phyloP scores from a whole-genome alignment of 371 early-diverging fungal genomes.

The Smittium culicis region DNA sequence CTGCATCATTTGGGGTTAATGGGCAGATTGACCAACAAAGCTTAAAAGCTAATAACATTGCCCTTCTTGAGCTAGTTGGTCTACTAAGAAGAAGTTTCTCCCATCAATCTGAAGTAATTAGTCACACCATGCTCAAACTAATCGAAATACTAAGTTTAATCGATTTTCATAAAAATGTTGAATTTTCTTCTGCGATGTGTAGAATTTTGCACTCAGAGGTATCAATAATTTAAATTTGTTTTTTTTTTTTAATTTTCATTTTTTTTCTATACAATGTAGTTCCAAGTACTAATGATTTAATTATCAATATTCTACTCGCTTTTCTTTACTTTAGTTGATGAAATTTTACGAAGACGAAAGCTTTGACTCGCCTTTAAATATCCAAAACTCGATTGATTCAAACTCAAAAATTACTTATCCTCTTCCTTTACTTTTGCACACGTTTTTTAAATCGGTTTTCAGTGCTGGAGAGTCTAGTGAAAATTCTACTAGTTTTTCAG shows the following conservation, averaged over 20 bases:
- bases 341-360: constrained; percentile 19
- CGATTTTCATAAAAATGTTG: not conserved
- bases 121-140: not conserved
- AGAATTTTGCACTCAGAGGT: not conserved
- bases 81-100: constrained; percentile 29
- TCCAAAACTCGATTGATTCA: not conserved
- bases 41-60: not conserved
- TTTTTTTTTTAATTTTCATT: not conserved
- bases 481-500: not conserved
- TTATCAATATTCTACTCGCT: not conserved
- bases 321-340: too few relatives aligned
- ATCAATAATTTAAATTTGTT: not conserved
- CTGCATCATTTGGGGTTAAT: not conserved
- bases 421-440: not conserved
- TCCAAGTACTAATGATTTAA: not conserved
- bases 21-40: not conserved
- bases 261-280: not conserved
- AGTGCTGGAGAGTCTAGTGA: not conserved
- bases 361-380: constrained; percentile 16
- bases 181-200: not conserved
- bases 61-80: constrained; percentile 24
- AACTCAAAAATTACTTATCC: not conserved
- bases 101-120: constrained; percentile 26
- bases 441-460: not conserved
- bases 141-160: not conserved